These are phyloP conservation scores for Aureoboletus auriporus DNA, from an alignment of 768 basidiomycete genomes.

Conservation along the genomic window DNA sequence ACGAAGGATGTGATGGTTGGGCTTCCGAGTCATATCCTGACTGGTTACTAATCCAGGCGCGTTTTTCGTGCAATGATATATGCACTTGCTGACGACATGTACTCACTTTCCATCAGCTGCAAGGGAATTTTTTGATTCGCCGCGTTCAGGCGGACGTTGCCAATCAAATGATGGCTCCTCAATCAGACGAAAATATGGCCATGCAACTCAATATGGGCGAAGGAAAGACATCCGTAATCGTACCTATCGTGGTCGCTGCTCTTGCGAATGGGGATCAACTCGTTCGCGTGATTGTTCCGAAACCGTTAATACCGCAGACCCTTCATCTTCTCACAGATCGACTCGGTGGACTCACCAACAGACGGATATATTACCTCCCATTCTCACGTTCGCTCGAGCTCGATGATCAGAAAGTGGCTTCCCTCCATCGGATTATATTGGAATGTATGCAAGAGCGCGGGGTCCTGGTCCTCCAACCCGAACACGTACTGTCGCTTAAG, in stretches of 20 bases:
- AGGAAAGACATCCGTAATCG: slow-evolving; percentile 45
- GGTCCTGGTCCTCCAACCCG: slow-evolving; percentile 44
- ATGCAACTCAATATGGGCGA: slow-evolving; percentile 59
- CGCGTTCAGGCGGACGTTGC: slow-evolving; percentile 38
- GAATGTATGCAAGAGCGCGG: slow-evolving; percentile 37
- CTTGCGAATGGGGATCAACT: slow-evolving; percentile 42
- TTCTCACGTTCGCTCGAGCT: slow-evolving; percentile 34
- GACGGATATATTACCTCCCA: slow-evolving; percentile 43
- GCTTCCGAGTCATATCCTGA: slow-evolving; percentile 25
- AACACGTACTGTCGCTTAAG: slow-evolving; percentile 48
- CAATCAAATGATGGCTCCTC: slow-evolving; percentile 42
- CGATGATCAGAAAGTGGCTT: neutral
- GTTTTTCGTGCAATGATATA: neutral
- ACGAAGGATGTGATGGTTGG: slow-evolving; percentile 16
- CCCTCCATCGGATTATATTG: slow-evolving; percentile 28
- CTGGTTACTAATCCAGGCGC: slow-evolving; percentile 43
- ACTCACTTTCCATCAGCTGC: slow-evolving; percentile 29
- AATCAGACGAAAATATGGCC: slow-evolving; percentile 29
- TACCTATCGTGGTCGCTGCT: slow-evolving; percentile 38
- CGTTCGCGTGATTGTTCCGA: slow-evolving; percentile 45
- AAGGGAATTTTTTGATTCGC: slow-evolving; percentile 40
- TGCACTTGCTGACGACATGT: neutral
- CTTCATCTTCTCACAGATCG: slow-evolving; percentile 40
- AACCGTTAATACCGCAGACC: slow-evolving; percentile 42
- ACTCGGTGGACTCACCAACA: slow-evolving; percentile 39